Conservation (phyloP, 2,329 filamentous ascomycete species). For the Hypoxylon sp. region DNA sequence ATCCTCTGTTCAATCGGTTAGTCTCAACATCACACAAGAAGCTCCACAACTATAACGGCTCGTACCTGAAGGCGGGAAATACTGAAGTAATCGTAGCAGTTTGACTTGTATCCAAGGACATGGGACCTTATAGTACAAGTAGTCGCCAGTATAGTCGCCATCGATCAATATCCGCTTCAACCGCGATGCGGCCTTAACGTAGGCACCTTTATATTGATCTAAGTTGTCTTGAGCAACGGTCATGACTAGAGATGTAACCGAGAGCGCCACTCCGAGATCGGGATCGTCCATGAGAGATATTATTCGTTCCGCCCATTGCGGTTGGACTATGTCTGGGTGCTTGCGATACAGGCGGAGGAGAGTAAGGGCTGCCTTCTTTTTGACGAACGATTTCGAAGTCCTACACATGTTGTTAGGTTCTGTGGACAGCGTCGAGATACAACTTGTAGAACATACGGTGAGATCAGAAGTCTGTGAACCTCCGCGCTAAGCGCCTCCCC, state of each 20-base stretch:
- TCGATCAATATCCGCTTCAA: slow-evolving; percentile 93
- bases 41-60: slow-evolving; percentile 25
- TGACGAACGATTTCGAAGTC: slow-evolving; percentile 94
- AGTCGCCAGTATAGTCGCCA: slow-evolving; percentile 89
- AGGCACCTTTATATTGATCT: slow-evolving; percentile 95
- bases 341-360: slow-evolving; percentile 95
- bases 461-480: slow-evolving; percentile 93
- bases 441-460: slow-evolving; percentile 75
- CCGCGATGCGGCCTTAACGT: slow-evolving; percentile 91
- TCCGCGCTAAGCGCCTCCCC: slow-evolving; percentile 92
- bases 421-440: neutral
- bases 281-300: slow-evolving; percentile 98
- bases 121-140: slow-evolving; percentile 99
- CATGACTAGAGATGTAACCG: slow-evolving; percentile 96
- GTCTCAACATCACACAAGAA: slow-evolving; percentile 23
- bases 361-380: slow-evolving; percentile 98
- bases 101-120: slow-evolving; percentile 99
- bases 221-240: slow-evolving; percentile 92
- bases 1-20: slow-evolving; percentile 75
- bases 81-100: slow-evolving; percentile 90
- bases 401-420: slow-evolving; percentile 51
- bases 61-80: slow-evolving; percentile 92
- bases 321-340: slow-evolving; percentile 91
- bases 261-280: slow-evolving; percentile 94
- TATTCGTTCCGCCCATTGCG: slow-evolving; percentile 97